Evolutionary conservation across 2,329 filamentous ascomycete species (phyloP).

Genomic region (Cladosporium sp.): DNA sequence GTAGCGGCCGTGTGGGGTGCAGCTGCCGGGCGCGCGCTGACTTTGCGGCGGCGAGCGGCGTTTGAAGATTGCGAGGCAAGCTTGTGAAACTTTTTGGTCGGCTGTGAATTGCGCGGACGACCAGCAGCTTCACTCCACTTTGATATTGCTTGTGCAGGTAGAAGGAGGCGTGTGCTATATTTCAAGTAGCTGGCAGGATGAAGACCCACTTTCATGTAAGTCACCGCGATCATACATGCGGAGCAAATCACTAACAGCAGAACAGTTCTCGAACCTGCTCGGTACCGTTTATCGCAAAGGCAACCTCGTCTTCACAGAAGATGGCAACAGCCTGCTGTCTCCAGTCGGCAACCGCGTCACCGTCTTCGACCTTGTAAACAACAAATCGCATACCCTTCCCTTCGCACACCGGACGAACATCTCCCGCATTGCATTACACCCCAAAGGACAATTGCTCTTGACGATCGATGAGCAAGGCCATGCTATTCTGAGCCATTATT

Average conservation of each 20-base stretch:
- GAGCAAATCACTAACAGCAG: background rate
- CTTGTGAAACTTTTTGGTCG: slow-evolving; percentile 4
- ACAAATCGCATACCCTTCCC: slow-evolving; percentile 80
- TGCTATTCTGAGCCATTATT: slow-evolving; percentile 88
- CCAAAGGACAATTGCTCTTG: slow-evolving; percentile 85
- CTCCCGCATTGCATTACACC: slow-evolving; percentile 78
- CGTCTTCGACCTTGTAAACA: slow-evolving; percentile 93
- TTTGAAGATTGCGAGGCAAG: slow-evolving; percentile 8
- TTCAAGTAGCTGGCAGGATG: slow-evolving; percentile 56
- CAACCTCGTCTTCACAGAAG: slow-evolving; percentile 92
- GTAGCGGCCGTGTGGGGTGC: slow-evolving; percentile 9
- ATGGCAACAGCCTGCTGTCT: slow-evolving; percentile 92
- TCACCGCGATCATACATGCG: background rate
- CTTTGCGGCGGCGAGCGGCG: background rate
- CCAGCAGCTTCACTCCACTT: background rate
- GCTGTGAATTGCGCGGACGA: background rate
- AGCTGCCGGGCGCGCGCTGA: background rate
- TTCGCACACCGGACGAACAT: slow-evolving; percentile 96
- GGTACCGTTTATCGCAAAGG: slow-evolving; percentile 98
- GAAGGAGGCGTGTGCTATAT: background rate
- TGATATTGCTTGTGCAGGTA: slow-evolving; percentile 1
- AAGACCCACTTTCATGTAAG: slow-evolving; percentile 97
- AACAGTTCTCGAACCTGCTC: slow-evolving; percentile 92
- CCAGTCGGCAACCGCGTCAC: slow-evolving; percentile 95
- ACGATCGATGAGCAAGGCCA: slow-evolving; percentile 92